Conservation (phyloP, 1,284 basidiomycete genomes). For the Ceratobasidium sp. region DNA sequence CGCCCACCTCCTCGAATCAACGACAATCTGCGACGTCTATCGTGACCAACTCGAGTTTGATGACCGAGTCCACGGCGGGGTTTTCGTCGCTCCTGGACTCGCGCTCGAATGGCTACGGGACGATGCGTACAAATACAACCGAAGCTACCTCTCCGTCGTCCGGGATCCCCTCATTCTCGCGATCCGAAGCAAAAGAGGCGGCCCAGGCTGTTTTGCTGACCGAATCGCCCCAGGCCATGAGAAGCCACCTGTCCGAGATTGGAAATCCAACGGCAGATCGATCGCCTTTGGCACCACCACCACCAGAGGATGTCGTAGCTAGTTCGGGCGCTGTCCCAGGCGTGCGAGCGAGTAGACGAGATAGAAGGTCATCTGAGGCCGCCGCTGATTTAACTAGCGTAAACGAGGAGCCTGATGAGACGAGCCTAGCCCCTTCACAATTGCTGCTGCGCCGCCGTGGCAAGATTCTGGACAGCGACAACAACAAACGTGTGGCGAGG, state of each 20-base stretch:
- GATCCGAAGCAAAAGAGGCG: slow-evolving; percentile 65
- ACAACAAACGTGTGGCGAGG: slow-evolving; percentile 58
- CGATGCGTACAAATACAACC: slow-evolving; percentile 80
- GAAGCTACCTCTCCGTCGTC: slow-evolving; percentile 71
- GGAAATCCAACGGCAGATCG: slow-evolving; percentile 39
- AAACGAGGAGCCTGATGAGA: slow-evolving; percentile 72
- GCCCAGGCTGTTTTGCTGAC: slow-evolving; percentile 43
- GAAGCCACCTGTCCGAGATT: slow-evolving; percentile 40
- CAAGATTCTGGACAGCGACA: slow-evolving; percentile 32
- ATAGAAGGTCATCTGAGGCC: slow-evolving; percentile 70
- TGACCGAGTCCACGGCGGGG: slow-evolving; percentile 63
- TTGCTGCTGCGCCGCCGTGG: slow-evolving; percentile 4
- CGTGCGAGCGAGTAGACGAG: slow-evolving; percentile 54
- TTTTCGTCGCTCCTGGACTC: slow-evolving; percentile 73
- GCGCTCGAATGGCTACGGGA: slow-evolving; percentile 71
- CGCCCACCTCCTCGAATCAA: slow-evolving; percentile 53
- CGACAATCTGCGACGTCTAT: slow-evolving; percentile 48
- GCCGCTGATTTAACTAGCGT: slow-evolving; percentile 71
- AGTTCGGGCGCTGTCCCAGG: slow-evolving; percentile 21
- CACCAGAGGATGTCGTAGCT: slow-evolving; percentile 22
- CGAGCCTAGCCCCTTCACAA: slow-evolving; percentile 54
- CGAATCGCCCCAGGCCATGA: slow-evolving; percentile 37
- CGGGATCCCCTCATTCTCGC: slow-evolving; percentile 67
- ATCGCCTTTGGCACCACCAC: slow-evolving; percentile 16
- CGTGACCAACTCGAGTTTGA: slow-evolving; percentile 59